These are phyloP conservation scores for Knoxdaviesia capensis DNA, from an alignment of 2,329 filamentous ascomycete genomes.

Conservation along the genomic window DNA sequence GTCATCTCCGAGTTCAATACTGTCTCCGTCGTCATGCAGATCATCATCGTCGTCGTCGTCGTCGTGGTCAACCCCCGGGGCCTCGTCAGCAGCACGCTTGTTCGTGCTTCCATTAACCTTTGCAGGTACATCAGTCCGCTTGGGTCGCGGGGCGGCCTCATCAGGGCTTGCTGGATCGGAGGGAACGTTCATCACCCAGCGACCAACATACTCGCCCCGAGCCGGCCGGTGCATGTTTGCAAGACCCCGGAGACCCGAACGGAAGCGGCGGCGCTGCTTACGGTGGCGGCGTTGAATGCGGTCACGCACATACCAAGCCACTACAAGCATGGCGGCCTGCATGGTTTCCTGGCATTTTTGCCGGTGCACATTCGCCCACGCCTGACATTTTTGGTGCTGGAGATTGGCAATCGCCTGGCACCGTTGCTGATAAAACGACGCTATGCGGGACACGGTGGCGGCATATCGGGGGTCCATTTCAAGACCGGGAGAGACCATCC, in stretches of 20 bases:
- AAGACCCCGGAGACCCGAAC: slow-evolving; percentile 15
- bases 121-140: no score
- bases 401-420: slow-evolving; percentile 24
- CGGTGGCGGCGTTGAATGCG: slow-evolving; percentile 21
- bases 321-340: slow-evolving; percentile 26
- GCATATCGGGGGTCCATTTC: slow-evolving; percentile 20
- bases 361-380: slow-evolving; percentile 24
- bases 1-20: no score
- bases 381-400: slow-evolving; percentile 26
- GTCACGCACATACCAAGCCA: slow-evolving; percentile 28
- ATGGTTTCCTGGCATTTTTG: slow-evolving; percentile 27
- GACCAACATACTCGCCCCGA: slow-evolving; percentile 19
- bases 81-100: no score
- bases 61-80: slow-evolving; percentile 7
- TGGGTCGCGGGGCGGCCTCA: no score
- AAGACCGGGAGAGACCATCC: slow-evolving; percentile 5
- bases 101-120: no score
- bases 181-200: slow-evolving; percentile 21
- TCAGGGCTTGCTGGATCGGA: slow-evolving; percentile 6
- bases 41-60: slow-evolving; percentile 14
- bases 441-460: slow-evolving; percentile 25
- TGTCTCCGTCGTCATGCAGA: no score
- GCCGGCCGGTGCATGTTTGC: slow-evolving; percentile 14
- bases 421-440: slow-evolving; percentile 26
- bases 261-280: slow-evolving; percentile 20